phyloP scores from a whole-genome alignment of 2,329 filamentous ascomycete genomes.

The Trichoderma koningii region DNA sequence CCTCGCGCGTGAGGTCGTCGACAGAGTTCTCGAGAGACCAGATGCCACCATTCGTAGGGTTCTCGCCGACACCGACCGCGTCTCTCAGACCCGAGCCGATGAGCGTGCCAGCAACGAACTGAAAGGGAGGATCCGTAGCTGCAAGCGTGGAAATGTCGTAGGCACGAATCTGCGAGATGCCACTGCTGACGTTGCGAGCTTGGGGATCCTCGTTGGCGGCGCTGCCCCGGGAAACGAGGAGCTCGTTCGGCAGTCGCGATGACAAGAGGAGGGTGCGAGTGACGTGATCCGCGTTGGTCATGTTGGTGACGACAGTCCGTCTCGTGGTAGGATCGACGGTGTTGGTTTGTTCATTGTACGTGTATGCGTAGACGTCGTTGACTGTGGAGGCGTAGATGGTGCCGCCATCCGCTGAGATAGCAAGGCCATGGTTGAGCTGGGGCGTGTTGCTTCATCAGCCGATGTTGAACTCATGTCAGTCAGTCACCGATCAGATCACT shows the following conservation, averaged over 20 bases:
- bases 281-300: constrained; percentile 63
- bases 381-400: constrained; percentile 60
- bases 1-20: constrained; percentile 61
- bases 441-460: neutral
- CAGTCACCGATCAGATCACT: constrained; percentile 27
- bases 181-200: constrained; percentile 54
- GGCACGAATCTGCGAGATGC: constrained; percentile 68
- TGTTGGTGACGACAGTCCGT: constrained; percentile 60
- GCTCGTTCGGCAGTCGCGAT: constrained; percentile 52
- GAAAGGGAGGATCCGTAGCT: constrained; percentile 38
- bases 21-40: constrained; percentile 71
- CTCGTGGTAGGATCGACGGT: constrained; percentile 46
- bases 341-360: constrained; percentile 59
- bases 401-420: constrained; percentile 54
- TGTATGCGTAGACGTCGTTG: constrained; percentile 63
- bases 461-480: neutral
- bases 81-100: constrained; percentile 73
- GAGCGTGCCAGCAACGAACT: constrained; percentile 52
- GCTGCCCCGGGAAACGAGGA: constrained; percentile 69
- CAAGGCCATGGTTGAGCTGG: constrained; percentile 59
- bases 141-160: constrained; percentile 47
- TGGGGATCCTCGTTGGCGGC: constrained; percentile 61
- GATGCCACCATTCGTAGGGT: constrained; percentile 54
- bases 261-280: constrained; percentile 69
- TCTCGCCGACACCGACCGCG: constrained; percentile 69